These are phyloP conservation scores for Flagelloscypha sp. DNA, from an alignment of 768 basidiomycete genomes.

Conservation along the genomic window DNA sequence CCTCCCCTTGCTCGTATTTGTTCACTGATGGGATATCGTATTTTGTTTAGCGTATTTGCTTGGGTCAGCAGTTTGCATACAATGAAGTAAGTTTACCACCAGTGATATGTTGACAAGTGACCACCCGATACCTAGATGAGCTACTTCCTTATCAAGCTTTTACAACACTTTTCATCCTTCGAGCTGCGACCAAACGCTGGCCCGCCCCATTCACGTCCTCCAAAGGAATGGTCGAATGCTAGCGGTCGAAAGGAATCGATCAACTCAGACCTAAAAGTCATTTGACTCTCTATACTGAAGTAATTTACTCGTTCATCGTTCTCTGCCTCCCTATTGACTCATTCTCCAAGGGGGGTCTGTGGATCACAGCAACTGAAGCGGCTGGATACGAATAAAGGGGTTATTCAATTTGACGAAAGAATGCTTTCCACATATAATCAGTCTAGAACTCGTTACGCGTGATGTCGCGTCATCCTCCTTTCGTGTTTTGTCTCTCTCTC, in stretches of 20 bases:
- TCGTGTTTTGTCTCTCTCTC: too few relatives aligned
- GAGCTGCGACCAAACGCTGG: conserved; percentile 37
- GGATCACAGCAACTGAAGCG: conserved; percentile 34
- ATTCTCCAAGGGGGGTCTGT: conserved; percentile 38
- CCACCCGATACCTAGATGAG: conserved; percentile 37
- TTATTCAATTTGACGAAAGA: too few relatives aligned
- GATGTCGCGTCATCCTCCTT: too few relatives aligned
- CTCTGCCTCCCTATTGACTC: not conserved
- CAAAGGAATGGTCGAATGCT: conserved; percentile 34
- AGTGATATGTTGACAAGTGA: conserved; percentile 16
- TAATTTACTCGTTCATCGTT: conserved; percentile 14
- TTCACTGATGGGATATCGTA: conserved; percentile 13
- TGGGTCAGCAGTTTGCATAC: conserved; percentile 13
- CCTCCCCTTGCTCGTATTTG: conserved; percentile 9
- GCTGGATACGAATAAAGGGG: conserved; percentile 32
- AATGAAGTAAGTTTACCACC: conserved; percentile 1
- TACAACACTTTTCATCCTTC: conserved; percentile 50
- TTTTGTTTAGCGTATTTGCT: conserved; percentile 9
- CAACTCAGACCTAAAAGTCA: conserved; percentile 43
- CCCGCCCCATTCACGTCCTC: conserved; percentile 37
- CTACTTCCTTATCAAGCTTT: conserved; percentile 52
- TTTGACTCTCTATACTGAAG: conserved; percentile 46
- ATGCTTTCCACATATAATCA: too few relatives aligned
- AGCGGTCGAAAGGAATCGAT: conserved; percentile 43
- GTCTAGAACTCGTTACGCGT: too few relatives aligned